Percentiles rank a stretch among this genome's conserved stretches.
phyloP scores from a whole-genome alignment of 2,329 filamentous ascomycete genomes.

The Beauveria sp. region DNA sequence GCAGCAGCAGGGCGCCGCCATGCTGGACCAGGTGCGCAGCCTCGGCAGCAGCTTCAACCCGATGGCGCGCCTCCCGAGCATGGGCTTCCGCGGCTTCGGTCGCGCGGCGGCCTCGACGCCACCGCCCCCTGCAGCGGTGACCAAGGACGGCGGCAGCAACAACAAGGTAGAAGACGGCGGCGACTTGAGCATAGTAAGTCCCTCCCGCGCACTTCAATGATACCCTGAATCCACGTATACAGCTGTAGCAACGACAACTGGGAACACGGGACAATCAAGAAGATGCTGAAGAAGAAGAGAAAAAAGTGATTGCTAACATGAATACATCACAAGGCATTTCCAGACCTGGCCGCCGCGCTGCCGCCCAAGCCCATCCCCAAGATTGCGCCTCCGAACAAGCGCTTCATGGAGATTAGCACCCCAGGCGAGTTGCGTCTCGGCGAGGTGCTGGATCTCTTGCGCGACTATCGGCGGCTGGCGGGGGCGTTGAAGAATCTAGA shows the following conservation, averaged over 20 bases:
- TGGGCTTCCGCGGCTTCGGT: constrained; percentile 70
- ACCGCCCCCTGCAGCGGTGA: constrained; percentile 7
- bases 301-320: background rate
- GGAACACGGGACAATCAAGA: background rate
- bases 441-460: constrained; percentile 65
- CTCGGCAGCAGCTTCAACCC: constrained; percentile 77
- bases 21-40: constrained; percentile 74
- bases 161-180: constrained; percentile 40
- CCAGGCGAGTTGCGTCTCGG: constrained; percentile 62
- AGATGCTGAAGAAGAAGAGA: background rate
- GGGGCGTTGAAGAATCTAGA: constrained; percentile 54
- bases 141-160: constrained; percentile 29
- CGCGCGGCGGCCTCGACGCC: constrained; percentile 31
- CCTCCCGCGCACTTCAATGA: too few species aligned
- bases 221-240: too few species aligned
- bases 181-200: constrained; percentile 49
- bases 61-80: constrained; percentile 67
- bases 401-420: constrained; percentile 65
- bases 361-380: constrained; percentile 48
- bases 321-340: constrained; percentile 46
- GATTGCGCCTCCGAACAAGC: constrained; percentile 59
- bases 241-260: background rate
- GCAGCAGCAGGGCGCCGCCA: constrained; percentile 44
- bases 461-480: constrained; percentile 68
- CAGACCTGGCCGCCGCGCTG: constrained; percentile 47